Conservation (phyloP, 345 rosid genomes). For the Passiflora organensis region DNA sequence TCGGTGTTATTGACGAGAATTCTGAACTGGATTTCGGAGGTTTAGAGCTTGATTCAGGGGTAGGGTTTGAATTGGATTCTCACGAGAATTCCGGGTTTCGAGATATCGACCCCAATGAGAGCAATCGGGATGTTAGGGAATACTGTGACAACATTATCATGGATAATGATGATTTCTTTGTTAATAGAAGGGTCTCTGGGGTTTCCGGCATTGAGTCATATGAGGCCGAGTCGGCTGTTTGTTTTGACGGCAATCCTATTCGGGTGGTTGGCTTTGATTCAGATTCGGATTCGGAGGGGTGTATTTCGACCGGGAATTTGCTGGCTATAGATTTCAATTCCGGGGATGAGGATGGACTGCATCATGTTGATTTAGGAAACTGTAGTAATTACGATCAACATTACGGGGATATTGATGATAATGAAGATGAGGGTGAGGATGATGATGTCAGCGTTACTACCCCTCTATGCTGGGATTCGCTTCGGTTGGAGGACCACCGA, state of each 20-base stretch:
- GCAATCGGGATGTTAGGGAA: conserved; percentile 21
- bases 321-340: conserved; percentile 36
- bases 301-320: conserved; percentile 21
- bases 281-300: conserved; percentile 43
- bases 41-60: conserved; percentile 41
- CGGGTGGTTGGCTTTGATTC: conserved; percentile 37
- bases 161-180: conserved; percentile 41
- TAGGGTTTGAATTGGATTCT: conserved; percentile 42
- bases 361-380: conserved; percentile 11
- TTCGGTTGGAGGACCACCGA: conserved; percentile 57
- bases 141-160: conserved; percentile 13
- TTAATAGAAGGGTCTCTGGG: conserved; percentile 42
- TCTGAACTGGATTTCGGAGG: conserved; percentile 26
- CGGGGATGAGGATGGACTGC: conserved; percentile 42
- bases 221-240: conserved; percentile 28
- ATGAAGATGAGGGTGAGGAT: conserved; percentile 35
- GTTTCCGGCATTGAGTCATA: conserved; percentile 28
- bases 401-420: conserved; percentile 7
- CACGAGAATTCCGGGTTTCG: conserved; percentile 33
- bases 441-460: conserved; percentile 43
- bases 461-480: conserved; percentile 73
- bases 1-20: conserved; percentile 40
- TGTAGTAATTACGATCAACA: conserved; percentile 1
- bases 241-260: conserved; percentile 18
- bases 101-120: conserved; percentile 14